Evolutionary conservation across 305 asterid genomes (phyloP).

Genomic region (Andrographis paniculata): DNA sequence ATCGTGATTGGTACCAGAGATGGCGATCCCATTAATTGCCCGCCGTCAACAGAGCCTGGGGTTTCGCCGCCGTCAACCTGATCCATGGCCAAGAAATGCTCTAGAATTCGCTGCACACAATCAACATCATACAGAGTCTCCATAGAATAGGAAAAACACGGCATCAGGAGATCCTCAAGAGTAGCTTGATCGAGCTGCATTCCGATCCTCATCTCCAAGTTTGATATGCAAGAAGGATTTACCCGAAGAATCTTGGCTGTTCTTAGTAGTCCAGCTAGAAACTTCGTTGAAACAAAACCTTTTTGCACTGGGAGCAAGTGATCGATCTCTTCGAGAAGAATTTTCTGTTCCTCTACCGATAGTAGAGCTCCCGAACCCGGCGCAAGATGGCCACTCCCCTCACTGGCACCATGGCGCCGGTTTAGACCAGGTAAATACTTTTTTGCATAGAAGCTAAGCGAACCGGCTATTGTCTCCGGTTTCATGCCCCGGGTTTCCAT

Average conservation of each 20-base stretch:
- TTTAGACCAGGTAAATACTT: conserved; percentile 73
- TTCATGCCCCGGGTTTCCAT: conserved; percentile 72
- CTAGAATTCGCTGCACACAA: conserved; percentile 68
- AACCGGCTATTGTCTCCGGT: conserved; percentile 65
- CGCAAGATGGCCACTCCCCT: conserved; percentile 43
- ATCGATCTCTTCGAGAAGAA: conserved; percentile 76
- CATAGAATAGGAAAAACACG: conserved; percentile 74
- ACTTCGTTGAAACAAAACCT: conserved; percentile 61
- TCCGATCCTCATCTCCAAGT: conserved; percentile 80
- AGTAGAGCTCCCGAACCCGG: conserved; percentile 32
- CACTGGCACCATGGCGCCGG: conserved; percentile 50
- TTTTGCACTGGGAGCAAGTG: conserved; percentile 69
- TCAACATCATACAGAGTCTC: conserved; percentile 93
- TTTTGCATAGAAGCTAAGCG: conserved; percentile 58
- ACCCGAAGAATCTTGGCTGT: conserved; percentile 84
- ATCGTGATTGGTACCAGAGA: conserved; percentile 80
- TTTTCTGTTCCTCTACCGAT: conserved; percentile 76
- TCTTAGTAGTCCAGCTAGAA: conserved; percentile 71
- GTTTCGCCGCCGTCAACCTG: conserved; percentile 63
- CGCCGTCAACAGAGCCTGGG: conserved; percentile 69
- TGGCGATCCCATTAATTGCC: conserved; percentile 72
- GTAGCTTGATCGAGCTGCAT: conserved; percentile 92
- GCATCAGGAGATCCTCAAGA: conserved; percentile 90
- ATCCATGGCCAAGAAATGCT: conserved; percentile 83
- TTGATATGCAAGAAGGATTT: conserved; percentile 39